Conservation (phyloP, 2,329 filamentous ascomycete genomes). For the Colletotrichum liaoningense region DNA sequence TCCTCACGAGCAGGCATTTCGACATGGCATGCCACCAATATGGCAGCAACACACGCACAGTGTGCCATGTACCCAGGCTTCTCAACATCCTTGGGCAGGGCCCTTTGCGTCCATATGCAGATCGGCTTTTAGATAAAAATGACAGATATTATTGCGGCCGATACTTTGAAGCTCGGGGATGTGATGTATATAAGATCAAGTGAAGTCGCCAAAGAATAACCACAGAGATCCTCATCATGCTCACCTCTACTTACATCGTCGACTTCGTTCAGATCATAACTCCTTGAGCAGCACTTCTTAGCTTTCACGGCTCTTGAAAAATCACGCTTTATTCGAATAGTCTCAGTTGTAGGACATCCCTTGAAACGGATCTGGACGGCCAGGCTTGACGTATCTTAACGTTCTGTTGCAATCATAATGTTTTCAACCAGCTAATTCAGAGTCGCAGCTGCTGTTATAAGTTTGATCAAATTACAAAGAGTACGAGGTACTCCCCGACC, state of each 20-base stretch:
- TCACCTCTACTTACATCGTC: neutral
- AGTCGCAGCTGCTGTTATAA: neutral
- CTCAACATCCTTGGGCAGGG: neutral
- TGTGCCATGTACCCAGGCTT: conserved; percentile 12
- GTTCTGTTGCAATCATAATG: neutral
- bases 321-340: neutral
- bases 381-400: neutral
- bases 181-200: conserved; percentile 8
- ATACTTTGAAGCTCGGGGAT: neutral
- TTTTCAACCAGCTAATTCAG: neutral
- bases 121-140: neutral
- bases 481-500: neutral
- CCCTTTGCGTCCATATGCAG: conserved; percentile 8
- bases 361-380: neutral
- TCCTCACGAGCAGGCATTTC: neutral
- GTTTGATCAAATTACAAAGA: no score
- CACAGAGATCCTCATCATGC: neutral
- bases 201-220: neutral
- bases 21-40: neutral
- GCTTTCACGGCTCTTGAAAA: neutral
- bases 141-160: neutral
- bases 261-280: neutral
- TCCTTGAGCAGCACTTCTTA: neutral
- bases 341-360: neutral
- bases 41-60: neutral